Percentiles rank a stretch among this genome's conserved stretches.
Conservation (phyloP, 495 filamentous ascomycete species). For the Neurospora sp. region DNA sequence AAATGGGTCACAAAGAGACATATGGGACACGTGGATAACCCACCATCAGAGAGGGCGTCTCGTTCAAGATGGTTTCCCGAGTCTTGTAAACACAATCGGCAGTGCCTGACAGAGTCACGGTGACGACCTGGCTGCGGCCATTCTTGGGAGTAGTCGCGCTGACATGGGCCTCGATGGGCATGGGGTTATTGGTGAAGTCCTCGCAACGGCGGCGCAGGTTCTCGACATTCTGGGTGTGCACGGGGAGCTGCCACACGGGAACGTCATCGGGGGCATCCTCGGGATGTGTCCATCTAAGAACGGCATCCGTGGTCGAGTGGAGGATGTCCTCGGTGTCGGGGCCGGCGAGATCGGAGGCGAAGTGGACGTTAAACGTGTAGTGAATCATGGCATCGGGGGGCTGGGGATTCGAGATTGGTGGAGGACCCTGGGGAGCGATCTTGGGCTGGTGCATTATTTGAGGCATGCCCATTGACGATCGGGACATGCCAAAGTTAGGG, state of each 20-base stretch:
- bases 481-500: constrained; percentile 67
- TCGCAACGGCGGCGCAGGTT: constrained; percentile 65
- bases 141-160: constrained; percentile 73
- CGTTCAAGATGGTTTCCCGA: constrained; percentile 72
- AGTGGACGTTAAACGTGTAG: constrained; percentile 88
- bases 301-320: constrained; percentile 71
- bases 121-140: constrained; percentile 66
- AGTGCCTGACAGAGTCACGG: constrained; percentile 79
- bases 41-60: constrained; percentile 82
- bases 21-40: constrained; percentile 16
- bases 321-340: constrained; percentile 87
- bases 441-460: constrained; percentile 57
- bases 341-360: constrained; percentile 80
- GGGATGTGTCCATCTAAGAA: constrained; percentile 84
- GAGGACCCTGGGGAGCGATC: constrained; percentile 49
- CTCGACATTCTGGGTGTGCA: constrained; percentile 76
- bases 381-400: constrained; percentile 55
- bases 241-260: constrained; percentile 74
- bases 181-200: constrained; percentile 55
- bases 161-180: constrained; percentile 71
- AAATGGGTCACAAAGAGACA: not conserved
- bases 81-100: constrained; percentile 75
- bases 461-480: constrained; percentile 60
- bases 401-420: constrained; percentile 54
- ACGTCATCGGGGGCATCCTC: constrained; percentile 73